Evolutionary conservation across 495 filamentous ascomycete genomes (phyloP).

Genomic region (Parathielavia appendiculata): DNA sequence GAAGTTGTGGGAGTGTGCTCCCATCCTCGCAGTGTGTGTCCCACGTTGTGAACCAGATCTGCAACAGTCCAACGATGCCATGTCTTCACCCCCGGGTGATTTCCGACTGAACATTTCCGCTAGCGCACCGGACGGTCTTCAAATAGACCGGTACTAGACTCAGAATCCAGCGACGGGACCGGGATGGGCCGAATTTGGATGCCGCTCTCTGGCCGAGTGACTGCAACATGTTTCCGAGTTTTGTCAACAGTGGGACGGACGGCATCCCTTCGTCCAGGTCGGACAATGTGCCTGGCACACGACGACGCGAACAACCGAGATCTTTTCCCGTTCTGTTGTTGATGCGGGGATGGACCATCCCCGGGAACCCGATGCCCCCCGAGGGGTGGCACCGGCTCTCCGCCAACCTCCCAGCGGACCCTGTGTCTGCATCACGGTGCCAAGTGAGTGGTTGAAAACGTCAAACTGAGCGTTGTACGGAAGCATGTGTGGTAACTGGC

Average conservation of each 20-base stretch:
- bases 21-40: constrained; percentile 12
- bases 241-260: constrained; percentile 2
- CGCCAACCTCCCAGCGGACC: constrained; percentile 2
- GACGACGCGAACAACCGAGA: background rate
- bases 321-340: no score
- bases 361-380: constrained; percentile 11
- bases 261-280: background rate
- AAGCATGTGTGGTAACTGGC: background rate
- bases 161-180: constrained; percentile 4
- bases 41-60: constrained; percentile 12
- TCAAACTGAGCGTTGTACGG: background rate
- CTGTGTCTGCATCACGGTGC: constrained; percentile 20
- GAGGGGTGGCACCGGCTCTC: constrained; percentile 6
- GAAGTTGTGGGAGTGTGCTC: background rate
- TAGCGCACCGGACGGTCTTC: constrained; percentile 7
- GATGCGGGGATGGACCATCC: background rate
- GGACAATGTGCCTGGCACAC: background rate
- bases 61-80: constrained; percentile 5
- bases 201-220: background rate
- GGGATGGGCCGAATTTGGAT: background rate
- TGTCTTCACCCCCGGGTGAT: background rate
- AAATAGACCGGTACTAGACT: constrained; percentile 1
- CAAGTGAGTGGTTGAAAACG: constrained; percentile 28
- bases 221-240: background rate
- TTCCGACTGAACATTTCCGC: constrained; percentile 10